Evolutionary conservation across 2,329 filamentous ascomycete species (phyloP).

Genomic region (Aspergillus luchuensis): DNA sequence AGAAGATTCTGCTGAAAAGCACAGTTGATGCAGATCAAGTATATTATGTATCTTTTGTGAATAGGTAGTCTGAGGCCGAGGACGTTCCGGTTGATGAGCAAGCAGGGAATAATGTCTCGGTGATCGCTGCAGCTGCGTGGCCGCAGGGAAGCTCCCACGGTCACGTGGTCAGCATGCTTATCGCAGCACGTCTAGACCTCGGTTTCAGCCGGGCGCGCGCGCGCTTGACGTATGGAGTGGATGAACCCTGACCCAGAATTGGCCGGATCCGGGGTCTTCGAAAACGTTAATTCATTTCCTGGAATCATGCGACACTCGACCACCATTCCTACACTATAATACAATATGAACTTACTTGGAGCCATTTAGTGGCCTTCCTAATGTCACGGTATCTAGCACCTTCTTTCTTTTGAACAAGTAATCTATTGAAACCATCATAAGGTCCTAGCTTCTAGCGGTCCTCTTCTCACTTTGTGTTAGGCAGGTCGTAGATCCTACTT

Average conservation of each 20-base stretch:
- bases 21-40: not conserved
- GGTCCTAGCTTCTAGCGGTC: too few relatives aligned
- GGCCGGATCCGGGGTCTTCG: not conserved
- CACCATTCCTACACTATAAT: too few relatives aligned
- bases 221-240: not conserved
- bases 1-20: not conserved
- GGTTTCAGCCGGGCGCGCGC: not conserved
- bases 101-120: not conserved
- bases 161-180: constrained; percentile 34
- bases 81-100: not conserved
- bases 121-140: constrained; percentile 28
- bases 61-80: not conserved
- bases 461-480: too few relatives aligned
- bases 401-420: too few relatives aligned
- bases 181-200: constrained; percentile 16
- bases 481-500: too few relatives aligned
- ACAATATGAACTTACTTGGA: too few relatives aligned
- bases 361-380: too few relatives aligned
- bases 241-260: not conserved
- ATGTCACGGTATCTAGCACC: too few relatives aligned
- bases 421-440: too few relatives aligned
- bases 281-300: not conserved
- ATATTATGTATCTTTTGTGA: not conserved
- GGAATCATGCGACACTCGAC: not conserved
- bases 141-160: constrained; percentile 29